Evolutionary conservation across 192 early-diverging fungal species (phyloP), one percentile per base, ranked within the genome.

Genomic region (Obelidium mucronatum): DNA sequence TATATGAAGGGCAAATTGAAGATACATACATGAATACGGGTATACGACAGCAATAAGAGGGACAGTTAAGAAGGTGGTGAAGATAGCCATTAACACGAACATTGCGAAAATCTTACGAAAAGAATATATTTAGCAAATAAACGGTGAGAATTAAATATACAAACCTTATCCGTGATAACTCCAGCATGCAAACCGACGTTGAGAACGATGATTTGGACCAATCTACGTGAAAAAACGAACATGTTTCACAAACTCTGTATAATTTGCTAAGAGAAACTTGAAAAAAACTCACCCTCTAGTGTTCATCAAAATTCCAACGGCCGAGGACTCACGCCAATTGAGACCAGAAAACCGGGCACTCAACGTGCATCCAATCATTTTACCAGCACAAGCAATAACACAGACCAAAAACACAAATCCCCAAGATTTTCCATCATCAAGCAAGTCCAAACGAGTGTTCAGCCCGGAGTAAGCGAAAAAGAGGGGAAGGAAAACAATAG

Each of bases 391-490:
- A 1, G 94, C 94, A 2, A 91, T 86, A 35, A 90, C 75, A 36
- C 92, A 89, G 13, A 93, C 86, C 17, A 98, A 79, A 37, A 94
- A 40, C 13, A 96, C 86, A 40, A 92, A 82, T 0, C 91, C 92
- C 95, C 95, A 96, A 0, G 91, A 85, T 17, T 63, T 69, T 39
- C 86, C 92, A 71, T 88, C 86, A 74, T 92, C 80, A n/a, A 98
- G 85, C 1, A 89, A 73, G 37, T 89, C 90, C 31, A 97, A 82
- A 63, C 92, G 86, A 6, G 94, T 96, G 77, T 96, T 94, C 28
- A 98, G 83, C n/a, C 96, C 96, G 1, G 95, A 95, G 8, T 94
- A 85, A 1, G 94, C 90, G 85, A 98, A 98, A 79, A 94, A 98
- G 39, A 79, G 84, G 2, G 95, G 96, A 48, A 98, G 77, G 68